Evolutionary conservation across 805 yeast genomes (phyloP).

Genomic region (Lipomyces orientalis): DNA sequence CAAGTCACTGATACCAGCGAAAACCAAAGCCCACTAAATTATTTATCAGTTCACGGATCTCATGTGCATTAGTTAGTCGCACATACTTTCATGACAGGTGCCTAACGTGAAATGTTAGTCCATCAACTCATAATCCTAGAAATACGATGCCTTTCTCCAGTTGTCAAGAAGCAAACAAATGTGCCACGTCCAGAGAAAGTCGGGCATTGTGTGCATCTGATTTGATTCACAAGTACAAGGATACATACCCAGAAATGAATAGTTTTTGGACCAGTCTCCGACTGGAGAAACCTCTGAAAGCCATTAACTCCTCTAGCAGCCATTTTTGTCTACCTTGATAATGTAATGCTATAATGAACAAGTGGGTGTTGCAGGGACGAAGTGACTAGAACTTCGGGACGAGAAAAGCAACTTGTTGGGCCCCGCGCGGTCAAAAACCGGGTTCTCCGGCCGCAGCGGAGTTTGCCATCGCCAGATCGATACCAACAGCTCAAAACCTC

Average conservation of each 20-base stretch:
- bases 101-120: constrained; percentile 45
- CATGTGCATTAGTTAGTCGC: background rate
- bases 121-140: background rate
- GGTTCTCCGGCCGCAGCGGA: background rate
- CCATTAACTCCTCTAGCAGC: constrained; percentile 21
- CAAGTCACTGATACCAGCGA: constrained; percentile 88
- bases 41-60: background rate
- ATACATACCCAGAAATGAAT: constrained; percentile 90
- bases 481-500: background rate
- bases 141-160: background rate
- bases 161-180: background rate
- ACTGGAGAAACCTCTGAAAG: constrained; percentile 72
- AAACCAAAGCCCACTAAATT: constrained; percentile 78
- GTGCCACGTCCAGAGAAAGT: background rate
- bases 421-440: background rate
- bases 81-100: constrained; percentile 61
- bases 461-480: background rate
- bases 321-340: background rate
- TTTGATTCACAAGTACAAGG: background rate
- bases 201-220: background rate
- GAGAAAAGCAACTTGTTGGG: background rate
- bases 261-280: constrained; percentile 96
- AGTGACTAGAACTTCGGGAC: background rate
- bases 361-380: background rate
- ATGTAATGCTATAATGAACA: background rate